Conservation (phyloP, 257 asterid species). For the Euphrasia confusa region DNA sequence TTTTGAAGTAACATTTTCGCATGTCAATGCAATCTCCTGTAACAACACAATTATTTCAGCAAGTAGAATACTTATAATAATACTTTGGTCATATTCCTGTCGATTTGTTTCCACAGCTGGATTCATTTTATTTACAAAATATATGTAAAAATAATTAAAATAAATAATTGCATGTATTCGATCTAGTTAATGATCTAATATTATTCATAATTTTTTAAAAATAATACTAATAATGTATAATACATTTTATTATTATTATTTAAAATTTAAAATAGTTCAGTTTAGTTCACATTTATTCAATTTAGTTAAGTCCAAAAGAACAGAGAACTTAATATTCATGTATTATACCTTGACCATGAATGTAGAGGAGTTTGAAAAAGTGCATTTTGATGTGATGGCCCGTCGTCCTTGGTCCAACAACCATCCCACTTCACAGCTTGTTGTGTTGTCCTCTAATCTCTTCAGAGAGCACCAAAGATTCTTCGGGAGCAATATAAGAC, state of each 20-base stretch:
- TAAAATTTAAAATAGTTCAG: too few species aligned
- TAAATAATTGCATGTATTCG: too few species aligned
- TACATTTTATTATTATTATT: too few species aligned
- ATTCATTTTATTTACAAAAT: not conserved
- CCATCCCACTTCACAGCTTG: slow-evolving; percentile 79
- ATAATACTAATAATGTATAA: too few species aligned
- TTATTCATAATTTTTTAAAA: too few species aligned
- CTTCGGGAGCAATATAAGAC: slow-evolving; percentile 65
- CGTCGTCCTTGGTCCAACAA: slow-evolving; percentile 51
- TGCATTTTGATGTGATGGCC: slow-evolving; percentile 65
- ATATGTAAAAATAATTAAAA: not conserved
- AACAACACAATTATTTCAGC: not conserved
- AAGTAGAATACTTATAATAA: not conserved
- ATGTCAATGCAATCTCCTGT: slow-evolving; percentile 40
- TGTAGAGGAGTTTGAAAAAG: slow-evolving; percentile 40
- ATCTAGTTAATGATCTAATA: too few species aligned
- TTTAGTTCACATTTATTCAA: too few species aligned
- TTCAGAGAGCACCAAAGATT: slow-evolving; percentile 70
- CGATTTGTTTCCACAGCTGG: too few species aligned
- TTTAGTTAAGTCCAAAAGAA: too few species aligned
- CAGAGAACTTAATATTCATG: not conserved
- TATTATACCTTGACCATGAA: slow-evolving; percentile 44
- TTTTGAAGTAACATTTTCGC: slow-evolving; percentile 26
- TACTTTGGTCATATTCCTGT: not conserved
- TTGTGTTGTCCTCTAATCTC: slow-evolving; percentile 25